These are phyloP conservation scores for Recurvomyces mirabilis DNA, from an alignment of 495 filamentous ascomycete genomes.

Conservation along the genomic window DNA sequence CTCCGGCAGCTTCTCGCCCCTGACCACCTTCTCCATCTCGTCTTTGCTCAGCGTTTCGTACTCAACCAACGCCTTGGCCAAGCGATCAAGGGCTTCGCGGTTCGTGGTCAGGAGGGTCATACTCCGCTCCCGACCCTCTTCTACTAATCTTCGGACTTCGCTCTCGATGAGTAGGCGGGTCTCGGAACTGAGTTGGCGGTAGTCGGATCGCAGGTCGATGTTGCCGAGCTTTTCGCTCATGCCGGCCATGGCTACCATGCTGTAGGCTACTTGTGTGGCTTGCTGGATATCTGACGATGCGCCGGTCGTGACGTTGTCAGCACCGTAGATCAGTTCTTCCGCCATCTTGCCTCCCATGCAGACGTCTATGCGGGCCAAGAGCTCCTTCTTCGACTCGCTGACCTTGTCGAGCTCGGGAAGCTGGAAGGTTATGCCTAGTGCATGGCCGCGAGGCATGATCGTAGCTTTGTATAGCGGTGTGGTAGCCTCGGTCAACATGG, in stretches of 20 bases:
- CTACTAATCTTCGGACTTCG: conserved; percentile 75
- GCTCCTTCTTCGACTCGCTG: conserved; percentile 59
- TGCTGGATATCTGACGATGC: conserved; percentile 52
- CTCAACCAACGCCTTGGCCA: conserved; percentile 82
- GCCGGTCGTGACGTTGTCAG: conserved; percentile 77
- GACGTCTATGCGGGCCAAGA: conserved; percentile 65
- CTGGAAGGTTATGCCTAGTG: conserved; percentile 73
- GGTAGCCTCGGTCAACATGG: conserved; percentile 60
- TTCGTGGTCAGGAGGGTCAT: conserved; percentile 56
- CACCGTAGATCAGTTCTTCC: conserved; percentile 82
- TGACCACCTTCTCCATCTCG: conserved; percentile 79
- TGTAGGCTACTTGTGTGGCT: conserved; percentile 69
- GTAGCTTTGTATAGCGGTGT: conserved; percentile 90
- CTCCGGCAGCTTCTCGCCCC: conserved; percentile 67
- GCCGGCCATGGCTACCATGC: conserved; percentile 74
- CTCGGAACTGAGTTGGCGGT: conserved; percentile 67
- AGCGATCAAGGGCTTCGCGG: conserved; percentile 69
- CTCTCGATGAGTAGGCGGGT: conserved; percentile 74
- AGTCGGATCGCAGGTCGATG: conserved; percentile 69
- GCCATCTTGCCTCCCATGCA: conserved; percentile 88
- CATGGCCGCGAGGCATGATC: conserved; percentile 78
- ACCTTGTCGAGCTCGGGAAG: conserved; percentile 86
- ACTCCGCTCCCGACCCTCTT: conserved; percentile 69
- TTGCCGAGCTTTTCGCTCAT: conserved; percentile 86
- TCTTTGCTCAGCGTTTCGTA: conserved; percentile 83